Evolutionary conservation across 768 basidiomycete species (phyloP), one percentile per base, ranked within the genome.

Genomic region (Plicaturopsis crispa): DNA sequence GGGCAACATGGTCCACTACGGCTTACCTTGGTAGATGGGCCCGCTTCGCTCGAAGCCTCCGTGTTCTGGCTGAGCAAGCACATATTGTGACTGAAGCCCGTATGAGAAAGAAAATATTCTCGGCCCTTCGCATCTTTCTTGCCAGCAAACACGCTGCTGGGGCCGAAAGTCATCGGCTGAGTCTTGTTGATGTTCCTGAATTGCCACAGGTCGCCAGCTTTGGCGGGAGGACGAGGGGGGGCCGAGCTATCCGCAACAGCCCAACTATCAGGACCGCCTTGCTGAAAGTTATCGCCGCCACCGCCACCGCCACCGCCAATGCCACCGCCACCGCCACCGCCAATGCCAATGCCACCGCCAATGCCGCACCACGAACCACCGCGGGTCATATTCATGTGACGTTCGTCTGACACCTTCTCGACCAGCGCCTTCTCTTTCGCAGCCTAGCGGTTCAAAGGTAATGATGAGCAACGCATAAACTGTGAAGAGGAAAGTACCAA

Each of bases 311-410:
- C 55, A 26, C 66, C 59, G 18, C 63, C 62, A 22, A 75, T 78
- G 18, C 72, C 72, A 39, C 79, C 77, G 24, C 65, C 57, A 13
- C 66, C 68, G 28, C 55, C 46, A 14, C 59, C 57, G 11, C 61
- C 52, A 23, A 57, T 56, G 36, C 55, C 55, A 31, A 63, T 63
- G 19, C 65, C 65, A 41, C 66, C 55, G 28, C 66, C 59, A 18
- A 62, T 61, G 21, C 76, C 78, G 18, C 75, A 65, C 22, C 75
- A 63, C 17, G 78, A 79, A 13, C 74, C 74, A 16, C 73, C 72
- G 19, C 78, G 71, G 8, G 73, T 73, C 58, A 76, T 70, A 41
- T 62, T 64, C 38, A 63, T 54, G 4, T 52, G 59, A 6, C 60
- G 55, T 16, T 51, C 50, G 45, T 32, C 53, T 45, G 47, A 54